These are phyloP conservation scores for Saturnispora saitoi DNA, from an alignment of 805 yeast genomes.

Conservation along the genomic window DNA sequence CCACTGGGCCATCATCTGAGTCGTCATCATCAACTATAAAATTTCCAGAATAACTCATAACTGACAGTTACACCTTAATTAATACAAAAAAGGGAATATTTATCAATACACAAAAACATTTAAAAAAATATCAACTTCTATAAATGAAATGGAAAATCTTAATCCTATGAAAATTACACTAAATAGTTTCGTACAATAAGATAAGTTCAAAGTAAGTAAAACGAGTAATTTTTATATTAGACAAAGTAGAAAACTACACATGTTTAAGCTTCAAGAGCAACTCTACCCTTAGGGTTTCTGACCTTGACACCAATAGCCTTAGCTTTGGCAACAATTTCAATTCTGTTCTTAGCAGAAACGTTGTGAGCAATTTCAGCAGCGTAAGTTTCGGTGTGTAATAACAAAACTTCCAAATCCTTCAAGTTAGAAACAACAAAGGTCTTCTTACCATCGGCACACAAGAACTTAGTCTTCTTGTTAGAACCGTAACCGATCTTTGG, in stretches of 20 bases:
- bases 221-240: constrained; percentile 5
- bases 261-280: constrained; percentile 88
- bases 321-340: constrained; percentile 91
- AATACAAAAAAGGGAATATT: neutral
- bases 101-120: neutral
- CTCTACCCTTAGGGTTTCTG: constrained; percentile 98
- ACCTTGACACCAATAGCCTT: constrained; percentile 97
- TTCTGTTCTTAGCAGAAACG: constrained; percentile 97
- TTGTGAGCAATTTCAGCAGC: constrained; percentile 99
- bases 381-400: constrained; percentile 95
- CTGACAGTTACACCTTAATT: too few species aligned
- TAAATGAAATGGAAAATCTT: neutral
- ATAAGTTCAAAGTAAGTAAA: neutral
- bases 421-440: constrained; percentile 87
- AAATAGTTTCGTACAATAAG: neutral
- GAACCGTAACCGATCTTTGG: constrained; percentile 99
- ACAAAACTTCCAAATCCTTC: constrained; percentile 87
- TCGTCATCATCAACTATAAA: constrained; percentile 14
- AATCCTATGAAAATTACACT: too few species aligned
- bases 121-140: neutral
- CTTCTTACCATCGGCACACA: constrained; percentile 98
- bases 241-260: constrained; percentile 5
- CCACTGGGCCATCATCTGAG: constrained; percentile 14
- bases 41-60: constrained; percentile 11
- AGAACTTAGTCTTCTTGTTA: constrained; percentile 95